Evolutionary conservation across 2,329 filamentous ascomycete species (phyloP), one percentile per base, ranked within the genome.

Genomic region (Ceratocystis lukuohia): DNA sequence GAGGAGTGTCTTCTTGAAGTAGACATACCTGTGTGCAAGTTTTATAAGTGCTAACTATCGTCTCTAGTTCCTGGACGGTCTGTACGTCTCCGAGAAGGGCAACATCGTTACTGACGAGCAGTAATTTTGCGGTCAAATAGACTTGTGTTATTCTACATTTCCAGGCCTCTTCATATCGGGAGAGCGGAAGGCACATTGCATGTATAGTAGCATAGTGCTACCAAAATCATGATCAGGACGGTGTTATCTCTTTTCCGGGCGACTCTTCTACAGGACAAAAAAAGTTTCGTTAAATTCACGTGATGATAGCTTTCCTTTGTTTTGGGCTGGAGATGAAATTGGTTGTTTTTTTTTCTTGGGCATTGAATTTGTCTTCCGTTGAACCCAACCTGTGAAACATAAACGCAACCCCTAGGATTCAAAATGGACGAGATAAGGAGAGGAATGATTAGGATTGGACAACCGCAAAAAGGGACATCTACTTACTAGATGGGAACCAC

Each of bases 41-140:
- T 17, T 22, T 37, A 25, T 20, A 17, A 2, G 7, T 66, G 48
- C 72, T 74, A 70, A 75, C 71, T 15, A 7, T 63, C 63, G 65
- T 41, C 37, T 25, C 30, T 45, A 95, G 90, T 99, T 99, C 89
- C 87, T 99, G 85, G 95, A 99, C 83, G 94, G 94, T 87, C 85
- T 99, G 80, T 99, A 99, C 85, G 94, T 99, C 76, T 96, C 92
- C 77, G 94, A 99, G 89, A 89, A 91, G 84, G 88, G 89, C 80
- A 96, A 97, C 88, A 87, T 99, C 75, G 83, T 84, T 73, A 83
- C 84, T 59, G 88, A 91, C 76, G 87, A 86, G 71, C 78, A 83
- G 73, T 78, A 77, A 77, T 69, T 71, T 71, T 72, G 72, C 75
- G 75, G 75, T 57, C 75, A 72, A 68, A 69, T 70, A 69, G 68